A percentile compares a stretch with the other conserved stretches of the same genome.
phyloP scores from a whole-genome alignment of 2,329 filamentous ascomycete species.

The Colletotrichum liaoningense region DNA sequence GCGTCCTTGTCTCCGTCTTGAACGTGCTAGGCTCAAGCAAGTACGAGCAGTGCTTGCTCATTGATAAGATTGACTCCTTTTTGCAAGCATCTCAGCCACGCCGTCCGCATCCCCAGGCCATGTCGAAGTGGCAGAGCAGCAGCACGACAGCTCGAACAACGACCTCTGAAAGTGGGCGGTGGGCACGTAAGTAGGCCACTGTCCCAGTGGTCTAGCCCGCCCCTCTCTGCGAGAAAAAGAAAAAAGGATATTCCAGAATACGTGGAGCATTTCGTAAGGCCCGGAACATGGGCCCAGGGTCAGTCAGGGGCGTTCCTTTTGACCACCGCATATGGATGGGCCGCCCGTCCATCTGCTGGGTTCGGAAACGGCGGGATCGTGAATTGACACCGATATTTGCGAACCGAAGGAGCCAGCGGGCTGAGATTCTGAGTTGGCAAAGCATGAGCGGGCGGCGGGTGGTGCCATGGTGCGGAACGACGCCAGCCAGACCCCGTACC shows the following conservation, averaged over 20 bases:
- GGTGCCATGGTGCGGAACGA: conserved; percentile 12
- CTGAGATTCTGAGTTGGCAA: neutral
- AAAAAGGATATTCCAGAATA: conserved; percentile 25
- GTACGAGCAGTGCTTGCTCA: neutral
- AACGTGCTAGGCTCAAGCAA: neutral
- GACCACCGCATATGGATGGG: conserved; percentile 21
- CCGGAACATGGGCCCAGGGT: conserved; percentile 5
- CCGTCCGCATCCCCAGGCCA: neutral
- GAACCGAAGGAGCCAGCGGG: neutral
- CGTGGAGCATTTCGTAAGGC: conserved; percentile 26
- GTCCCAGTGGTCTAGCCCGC: conserved; percentile 13
- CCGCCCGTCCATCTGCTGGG: conserved; percentile 15
- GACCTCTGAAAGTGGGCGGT: conserved; percentile 7
- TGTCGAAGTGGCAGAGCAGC: conserved; percentile 1
- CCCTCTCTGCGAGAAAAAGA: neutral
- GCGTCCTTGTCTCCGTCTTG: neutral
- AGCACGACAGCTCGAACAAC: neutral
- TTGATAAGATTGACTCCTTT: neutral
- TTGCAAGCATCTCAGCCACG: conserved; percentile 31
- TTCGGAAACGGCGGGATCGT: conserved; percentile 31
- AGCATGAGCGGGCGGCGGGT: neutral
- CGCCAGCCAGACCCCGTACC: neutral
- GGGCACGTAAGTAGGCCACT: neutral
- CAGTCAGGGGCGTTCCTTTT: conserved; percentile 22
- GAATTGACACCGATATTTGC: conserved; percentile 5